Evolutionary conservation across 73 alveolate genomes (phyloP), one percentile per base, ranked within the genome.

Genomic region (Blepharisma stoltei): DNA sequence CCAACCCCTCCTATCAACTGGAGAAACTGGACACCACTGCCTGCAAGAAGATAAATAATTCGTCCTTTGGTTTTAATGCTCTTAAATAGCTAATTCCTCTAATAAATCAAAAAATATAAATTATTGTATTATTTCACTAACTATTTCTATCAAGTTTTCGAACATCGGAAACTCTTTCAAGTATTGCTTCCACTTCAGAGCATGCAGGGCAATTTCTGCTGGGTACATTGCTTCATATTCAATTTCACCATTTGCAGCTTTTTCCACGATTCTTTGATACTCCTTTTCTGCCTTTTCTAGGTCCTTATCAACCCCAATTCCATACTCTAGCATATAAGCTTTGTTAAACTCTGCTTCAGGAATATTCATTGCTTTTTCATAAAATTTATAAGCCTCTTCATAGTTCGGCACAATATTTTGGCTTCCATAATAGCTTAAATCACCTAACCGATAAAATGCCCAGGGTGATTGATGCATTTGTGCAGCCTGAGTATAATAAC

Each of bases 1-100:
- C 87, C 87, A 46, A 71, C 65, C 1, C 65, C 80, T 11, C 54
- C 23, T 0, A 7, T 6, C 37, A 68, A 77, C 81, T 77, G 32
- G 38, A 77, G 80, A 38, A 25, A 69, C 18, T 77, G 21, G 25
- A 23, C 6, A 25, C 79, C 79, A 23, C 53, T 9, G 11, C 77
- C 55, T 71, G n/a, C 71, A 50, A 46, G 77, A 52, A 70, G 55
- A 9, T 71, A n/a, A 14, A 4, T 41, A 7, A n/a, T 38, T 32
- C 41, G 3, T 32, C 3, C 41, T 32, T n/a, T n/a, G n/a, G n/a
- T n/a, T n/a, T n/a, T n/a, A n/a, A n/a, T n/a, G n/a, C n/a, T n/a
- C n/a, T n/a, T n/a, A n/a, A n/a, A n/a, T n/a, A n/a, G n/a, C n/a
- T n/a, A n/a, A n/a, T n/a, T n/a, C n/a, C n/a, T n/a, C 41, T 32